Evolutionary conservation across 1,284 basidiomycete species (phyloP).

Genomic region (Papiliotrema terrestris): DNA sequence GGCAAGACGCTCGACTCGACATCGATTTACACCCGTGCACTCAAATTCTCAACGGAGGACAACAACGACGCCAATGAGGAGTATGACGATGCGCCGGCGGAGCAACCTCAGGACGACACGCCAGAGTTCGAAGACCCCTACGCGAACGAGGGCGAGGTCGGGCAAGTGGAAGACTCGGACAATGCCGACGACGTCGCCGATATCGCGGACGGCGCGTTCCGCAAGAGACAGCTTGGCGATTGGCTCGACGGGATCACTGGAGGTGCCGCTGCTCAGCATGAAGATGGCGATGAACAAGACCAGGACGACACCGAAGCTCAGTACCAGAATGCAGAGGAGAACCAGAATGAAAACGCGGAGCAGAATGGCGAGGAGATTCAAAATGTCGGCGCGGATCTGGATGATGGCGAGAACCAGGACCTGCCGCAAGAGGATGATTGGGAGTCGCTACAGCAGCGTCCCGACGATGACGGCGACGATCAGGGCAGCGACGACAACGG

Average conservation of each 20-base stretch:
- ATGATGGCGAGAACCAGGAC: neutral
- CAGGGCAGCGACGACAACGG: neutral
- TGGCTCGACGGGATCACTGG: neutral
- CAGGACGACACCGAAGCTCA: neutral
- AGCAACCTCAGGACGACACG: neutral
- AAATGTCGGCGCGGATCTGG: neutral
- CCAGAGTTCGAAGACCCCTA: neutral
- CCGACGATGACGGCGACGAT: neutral
- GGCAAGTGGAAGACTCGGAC: neutral
- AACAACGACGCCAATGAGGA: neutral
- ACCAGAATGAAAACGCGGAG: constrained; percentile 1
- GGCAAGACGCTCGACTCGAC: constrained; percentile 64
- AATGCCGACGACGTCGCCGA: neutral
- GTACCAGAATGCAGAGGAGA: neutral
- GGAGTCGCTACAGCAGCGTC: no score
- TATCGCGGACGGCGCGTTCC: neutral
- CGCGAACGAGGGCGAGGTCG: neutral
- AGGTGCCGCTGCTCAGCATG: neutral
- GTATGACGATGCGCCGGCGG: constrained; percentile 14
- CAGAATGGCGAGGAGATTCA: neutral
- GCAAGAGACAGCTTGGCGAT: neutral
- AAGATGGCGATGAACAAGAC: neutral
- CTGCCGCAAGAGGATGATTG: no score
- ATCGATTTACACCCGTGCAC: constrained; percentile 50
- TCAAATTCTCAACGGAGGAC: constrained; percentile 32